A percentile compares a stretch with the other conserved stretches of the same genome.
These are phyloP conservation scores for Saururus chinensis DNA, from an alignment of 164 flowering plant species.

Conservation along the genomic window DNA sequence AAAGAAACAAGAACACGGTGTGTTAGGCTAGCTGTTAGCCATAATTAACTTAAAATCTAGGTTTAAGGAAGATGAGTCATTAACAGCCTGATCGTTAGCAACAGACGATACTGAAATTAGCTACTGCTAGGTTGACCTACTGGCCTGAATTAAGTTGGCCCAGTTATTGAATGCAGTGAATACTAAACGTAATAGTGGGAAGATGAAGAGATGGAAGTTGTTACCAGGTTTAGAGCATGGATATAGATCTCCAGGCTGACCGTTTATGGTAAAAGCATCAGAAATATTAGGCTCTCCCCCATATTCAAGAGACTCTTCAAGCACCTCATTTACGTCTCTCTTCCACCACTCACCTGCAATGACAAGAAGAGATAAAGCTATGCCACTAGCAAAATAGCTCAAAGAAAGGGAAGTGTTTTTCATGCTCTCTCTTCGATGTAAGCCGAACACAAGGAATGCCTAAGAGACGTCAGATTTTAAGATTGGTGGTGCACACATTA, in stretches of 20 bases:
- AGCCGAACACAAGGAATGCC: no score
- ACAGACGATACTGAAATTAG: no score
- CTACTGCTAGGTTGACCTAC: no score
- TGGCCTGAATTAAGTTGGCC: neutral
- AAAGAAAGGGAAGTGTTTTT: neutral
- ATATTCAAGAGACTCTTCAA: conserved; percentile 3
- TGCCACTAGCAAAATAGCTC: neutral
- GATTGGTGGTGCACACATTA: no score
- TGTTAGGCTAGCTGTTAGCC: no score
- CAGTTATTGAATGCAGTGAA: neutral
- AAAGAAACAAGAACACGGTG: neutral
- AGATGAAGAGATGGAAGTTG: neutral
- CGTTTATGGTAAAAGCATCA: conserved; percentile 48
- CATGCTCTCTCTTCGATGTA: no score
- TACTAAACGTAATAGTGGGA: neutral
- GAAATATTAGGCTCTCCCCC: conserved; percentile 36
- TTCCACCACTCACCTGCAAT: conserved; percentile 50
- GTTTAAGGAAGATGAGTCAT: no score
- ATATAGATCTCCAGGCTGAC: conserved; percentile 49
- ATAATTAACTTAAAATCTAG: no score
- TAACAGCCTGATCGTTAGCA: no score
- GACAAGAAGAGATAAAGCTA: neutral
- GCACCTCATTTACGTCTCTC: conserved; percentile 22
- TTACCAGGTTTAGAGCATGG: conserved; percentile 39
- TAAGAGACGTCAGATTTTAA: no score